Conservation (phyloP, 73 alveolate genomes). For the Breviolum minutum region DNA sequence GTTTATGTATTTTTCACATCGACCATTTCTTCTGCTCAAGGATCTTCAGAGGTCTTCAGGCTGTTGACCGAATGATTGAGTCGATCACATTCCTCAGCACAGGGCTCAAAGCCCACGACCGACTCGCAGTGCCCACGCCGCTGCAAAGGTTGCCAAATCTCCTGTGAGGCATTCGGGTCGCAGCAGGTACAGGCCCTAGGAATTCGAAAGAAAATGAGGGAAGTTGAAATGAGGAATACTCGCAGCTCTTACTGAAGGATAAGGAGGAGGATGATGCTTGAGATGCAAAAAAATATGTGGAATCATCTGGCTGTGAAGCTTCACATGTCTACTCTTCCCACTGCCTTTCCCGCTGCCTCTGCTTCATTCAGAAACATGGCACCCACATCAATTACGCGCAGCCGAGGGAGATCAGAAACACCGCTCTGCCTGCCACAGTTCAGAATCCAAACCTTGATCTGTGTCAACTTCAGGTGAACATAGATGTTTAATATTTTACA, state of each 20-base stretch:
- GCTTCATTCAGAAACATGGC: conserved; percentile 92
- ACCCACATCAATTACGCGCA: conserved; percentile 82
- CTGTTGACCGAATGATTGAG: conserved; percentile 43
- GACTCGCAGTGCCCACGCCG: conserved; percentile 72
- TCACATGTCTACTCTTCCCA: too few species aligned
- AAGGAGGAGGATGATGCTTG: too few species aligned
- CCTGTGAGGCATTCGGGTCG: not conserved
- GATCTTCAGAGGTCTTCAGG: not conserved
- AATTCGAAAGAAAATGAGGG: too few species aligned
- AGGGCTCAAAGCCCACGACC: conserved; percentile 94
- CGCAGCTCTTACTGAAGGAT: too few species aligned
- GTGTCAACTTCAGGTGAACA: too few species aligned
- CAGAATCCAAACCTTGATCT: too few species aligned
- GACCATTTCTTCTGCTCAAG: not conserved
- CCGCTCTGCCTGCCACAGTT: not conserved
- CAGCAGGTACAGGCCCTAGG: too few species aligned
- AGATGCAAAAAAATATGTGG: too few species aligned
- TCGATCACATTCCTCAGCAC: conserved; percentile 75
- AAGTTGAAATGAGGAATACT: too few species aligned
- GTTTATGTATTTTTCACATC: too few species aligned
- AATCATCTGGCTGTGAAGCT: too few species aligned
- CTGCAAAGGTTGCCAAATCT: conserved; percentile 87
- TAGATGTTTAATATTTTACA: too few species aligned
- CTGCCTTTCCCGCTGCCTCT: not conserved
- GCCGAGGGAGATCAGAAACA: conserved; percentile 47